Conservation (phyloP, 2,329 filamentous ascomycete species). For the Aspergillus sp. region DNA sequence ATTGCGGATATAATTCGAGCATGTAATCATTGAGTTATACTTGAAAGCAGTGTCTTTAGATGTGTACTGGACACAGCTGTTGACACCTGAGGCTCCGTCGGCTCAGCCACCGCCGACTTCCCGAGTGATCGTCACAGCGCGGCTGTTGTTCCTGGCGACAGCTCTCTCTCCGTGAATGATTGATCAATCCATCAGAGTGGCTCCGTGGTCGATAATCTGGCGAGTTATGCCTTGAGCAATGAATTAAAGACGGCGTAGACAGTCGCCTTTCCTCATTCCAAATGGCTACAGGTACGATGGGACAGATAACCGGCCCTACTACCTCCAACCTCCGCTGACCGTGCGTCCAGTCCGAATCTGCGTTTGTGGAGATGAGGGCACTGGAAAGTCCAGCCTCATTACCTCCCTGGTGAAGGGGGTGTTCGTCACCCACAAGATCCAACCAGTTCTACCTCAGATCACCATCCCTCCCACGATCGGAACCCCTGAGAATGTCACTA, state of each 20-base stretch:
- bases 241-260: conserved; percentile 11
- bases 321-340: background rate
- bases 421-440: conserved; percentile 94
- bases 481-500: conserved; percentile 94
- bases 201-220: background rate
- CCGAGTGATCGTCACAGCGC: conserved; percentile 12
- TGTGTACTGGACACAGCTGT: too few species aligned
- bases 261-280: conserved; percentile 5
- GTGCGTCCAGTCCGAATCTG: conserved; percentile 73
- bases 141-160: background rate
- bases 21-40: too few species aligned
- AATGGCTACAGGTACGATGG: conserved; percentile 26
- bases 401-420: conserved; percentile 95
- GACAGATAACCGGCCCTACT: conserved; percentile 2
- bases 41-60: too few species aligned
- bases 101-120: conserved; percentile 18
- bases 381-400: conserved; percentile 91
- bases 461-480: conserved; percentile 91
- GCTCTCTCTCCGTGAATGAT: background rate
- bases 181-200: too few species aligned
- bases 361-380: conserved; percentile 93
- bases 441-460: conserved; percentile 89
- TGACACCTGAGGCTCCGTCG: conserved; percentile 16
- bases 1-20: background rate
- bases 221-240: conserved; percentile 7